Evolutionary conservation across 1,284 basidiomycete species (phyloP).

Genomic region (Moesziomyces globuligerus): DNA sequence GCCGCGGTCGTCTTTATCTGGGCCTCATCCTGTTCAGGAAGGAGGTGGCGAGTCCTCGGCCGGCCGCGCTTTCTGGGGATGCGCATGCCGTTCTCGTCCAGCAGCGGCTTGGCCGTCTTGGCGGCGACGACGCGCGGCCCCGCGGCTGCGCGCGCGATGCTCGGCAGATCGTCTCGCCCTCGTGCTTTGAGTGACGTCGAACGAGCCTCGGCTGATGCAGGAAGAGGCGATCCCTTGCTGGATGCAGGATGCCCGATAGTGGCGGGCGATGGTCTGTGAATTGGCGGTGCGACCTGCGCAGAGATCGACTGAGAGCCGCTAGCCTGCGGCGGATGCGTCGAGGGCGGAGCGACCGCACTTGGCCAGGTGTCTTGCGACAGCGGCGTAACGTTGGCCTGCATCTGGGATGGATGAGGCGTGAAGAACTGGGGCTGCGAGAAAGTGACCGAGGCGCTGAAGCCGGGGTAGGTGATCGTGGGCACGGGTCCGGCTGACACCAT

Average conservation of each 20-base stretch:
- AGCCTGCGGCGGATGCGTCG: not conserved
- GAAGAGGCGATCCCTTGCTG: no score
- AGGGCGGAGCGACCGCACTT: not conserved
- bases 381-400: slow-evolving; percentile 6
- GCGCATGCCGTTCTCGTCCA: slow-evolving; percentile 7
- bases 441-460: slow-evolving; percentile 36
- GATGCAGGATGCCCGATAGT: no score
- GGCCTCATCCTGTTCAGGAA: not conserved
- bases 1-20: slow-evolving; percentile 10
- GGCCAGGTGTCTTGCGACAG: slow-evolving; percentile 6
- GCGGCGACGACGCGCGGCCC: not conserved
- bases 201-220: no score
- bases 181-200: not conserved
- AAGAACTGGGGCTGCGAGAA: slow-evolving; percentile 43
- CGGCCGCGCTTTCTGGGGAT: slow-evolving; percentile 15
- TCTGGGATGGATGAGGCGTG: slow-evolving; percentile 14
- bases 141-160: no score
- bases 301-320: not conserved
- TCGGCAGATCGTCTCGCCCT: not conserved
- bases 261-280: no score
- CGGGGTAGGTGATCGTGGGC: slow-evolving; percentile 23
- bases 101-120: slow-evolving; percentile 1
- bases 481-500: slow-evolving; percentile 18
- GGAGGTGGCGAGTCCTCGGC: slow-evolving; percentile 3
- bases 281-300: not conserved